phyloP scores from a whole-genome alignment of 768 basidiomycete species.

The Leccinum truebloodii region DNA sequence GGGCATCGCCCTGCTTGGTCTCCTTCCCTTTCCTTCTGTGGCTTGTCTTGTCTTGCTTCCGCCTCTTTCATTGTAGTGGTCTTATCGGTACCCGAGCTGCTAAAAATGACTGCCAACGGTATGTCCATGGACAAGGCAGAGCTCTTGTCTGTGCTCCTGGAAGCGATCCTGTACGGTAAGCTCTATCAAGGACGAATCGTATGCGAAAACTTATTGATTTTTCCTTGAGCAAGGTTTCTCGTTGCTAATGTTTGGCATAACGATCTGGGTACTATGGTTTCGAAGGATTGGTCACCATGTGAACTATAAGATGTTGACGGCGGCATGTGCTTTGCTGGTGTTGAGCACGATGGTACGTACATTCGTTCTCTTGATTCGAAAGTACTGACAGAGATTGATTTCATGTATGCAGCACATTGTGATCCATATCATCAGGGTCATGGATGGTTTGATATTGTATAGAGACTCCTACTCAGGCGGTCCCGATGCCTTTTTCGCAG shows the following conservation, averaged over 20 bases:
- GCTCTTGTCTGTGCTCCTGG: slow-evolving; percentile 11
- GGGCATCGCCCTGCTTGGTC: neutral
- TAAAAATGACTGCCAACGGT: neutral
- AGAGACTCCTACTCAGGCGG: slow-evolving; percentile 20
- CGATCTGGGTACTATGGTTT: slow-evolving; percentile 26
- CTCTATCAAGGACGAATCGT: neutral
- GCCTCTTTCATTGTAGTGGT: neutral
- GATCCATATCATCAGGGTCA: slow-evolving; percentile 26
- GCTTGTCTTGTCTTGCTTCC: neutral
- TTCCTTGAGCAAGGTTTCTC: slow-evolving; percentile 33
- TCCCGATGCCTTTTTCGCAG: slow-evolving; percentile 27
- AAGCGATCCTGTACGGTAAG: slow-evolving; percentile 23
- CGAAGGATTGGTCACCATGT: slow-evolving; percentile 7
- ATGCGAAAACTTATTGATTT: neutral
- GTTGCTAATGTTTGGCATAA: slow-evolving; percentile 35
- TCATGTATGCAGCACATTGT: slow-evolving; percentile 24
- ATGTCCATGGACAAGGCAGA: neutral
- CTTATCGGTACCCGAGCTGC: neutral
- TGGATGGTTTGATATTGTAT: slow-evolving; percentile 28
- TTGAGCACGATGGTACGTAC: slow-evolving; percentile 33
- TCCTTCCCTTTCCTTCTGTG: neutral
- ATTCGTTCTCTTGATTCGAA: neutral
- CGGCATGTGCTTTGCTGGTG: slow-evolving; percentile 28
- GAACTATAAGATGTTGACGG: slow-evolving; percentile 24
- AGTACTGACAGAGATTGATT: neutral